These are phyloP conservation scores for Lactuca sativa DNA, from an alignment of 129 eudicot genomes.

Conservation along the genomic window DNA sequence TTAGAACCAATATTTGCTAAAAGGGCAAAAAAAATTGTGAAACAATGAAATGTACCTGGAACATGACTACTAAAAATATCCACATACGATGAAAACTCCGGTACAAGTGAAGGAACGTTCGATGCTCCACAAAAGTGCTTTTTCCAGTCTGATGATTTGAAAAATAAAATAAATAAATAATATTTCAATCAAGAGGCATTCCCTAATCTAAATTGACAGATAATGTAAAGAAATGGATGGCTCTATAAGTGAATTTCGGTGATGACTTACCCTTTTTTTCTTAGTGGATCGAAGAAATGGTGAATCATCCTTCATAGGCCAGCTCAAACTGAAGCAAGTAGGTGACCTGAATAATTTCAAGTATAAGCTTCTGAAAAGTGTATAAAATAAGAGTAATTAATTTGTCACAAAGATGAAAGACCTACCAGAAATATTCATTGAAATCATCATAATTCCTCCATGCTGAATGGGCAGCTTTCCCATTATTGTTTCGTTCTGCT, in stretches of 20 bases:
- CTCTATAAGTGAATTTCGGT: constrained; percentile 7
- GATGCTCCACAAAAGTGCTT: constrained; percentile 93
- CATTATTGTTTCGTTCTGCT: constrained; percentile 73
- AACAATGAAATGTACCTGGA: constrained; percentile 59
- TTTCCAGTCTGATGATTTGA: constrained; percentile 69
- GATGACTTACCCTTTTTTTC: constrained; percentile 71
- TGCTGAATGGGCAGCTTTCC: constrained; percentile 92
- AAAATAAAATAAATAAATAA: constrained; percentile 9
- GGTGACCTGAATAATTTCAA: constrained; percentile 65
- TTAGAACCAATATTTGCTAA: neutral
- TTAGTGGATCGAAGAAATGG: constrained; percentile 60
- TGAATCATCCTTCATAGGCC: constrained; percentile 83
- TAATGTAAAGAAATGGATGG: constrained; percentile 1
- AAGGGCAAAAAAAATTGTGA: neutral
- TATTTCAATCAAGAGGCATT: too few relatives aligned
- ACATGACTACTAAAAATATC: constrained; percentile 90
- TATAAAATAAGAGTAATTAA: constrained; percentile 5
- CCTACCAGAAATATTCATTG: constrained; percentile 95
- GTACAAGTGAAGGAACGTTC: constrained; percentile 92
- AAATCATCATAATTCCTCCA: constrained; percentile 99
- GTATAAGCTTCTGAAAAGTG: constrained; percentile 17
- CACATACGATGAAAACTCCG: constrained; percentile 98
- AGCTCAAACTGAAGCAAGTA: constrained; percentile 72
- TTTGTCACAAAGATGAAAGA: neutral
- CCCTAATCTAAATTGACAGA: neutral